Percentiles rank a stretch among this genome's conserved stretches.
Evolutionary conservation across 225 moss, liverwort and hornwort genomes (phyloP).

Genomic region (Bryum argenteum): DNA sequence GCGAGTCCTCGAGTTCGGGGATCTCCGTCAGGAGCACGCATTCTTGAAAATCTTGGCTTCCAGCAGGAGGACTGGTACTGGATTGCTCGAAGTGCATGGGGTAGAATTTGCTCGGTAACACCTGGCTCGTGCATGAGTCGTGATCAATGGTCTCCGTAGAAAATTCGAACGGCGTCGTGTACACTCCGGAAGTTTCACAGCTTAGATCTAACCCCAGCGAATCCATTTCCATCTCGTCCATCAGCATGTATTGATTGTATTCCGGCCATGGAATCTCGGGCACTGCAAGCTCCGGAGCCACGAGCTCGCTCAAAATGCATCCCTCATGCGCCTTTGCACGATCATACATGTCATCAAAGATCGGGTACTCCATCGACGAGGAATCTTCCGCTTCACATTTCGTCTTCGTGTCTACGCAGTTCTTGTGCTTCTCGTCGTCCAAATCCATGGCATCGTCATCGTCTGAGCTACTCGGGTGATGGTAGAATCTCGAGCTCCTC

Average conservation of each 20-base stretch:
- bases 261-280: conserved; percentile 51
- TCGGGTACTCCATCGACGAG: conserved; percentile 19
- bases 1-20: conserved; percentile 40
- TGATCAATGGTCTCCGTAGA: conserved; percentile 53
- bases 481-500: conserved; percentile 21
- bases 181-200: conserved; percentile 55
- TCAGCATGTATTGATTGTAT: conserved; percentile 35
- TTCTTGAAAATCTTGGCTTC: conserved; percentile 33
- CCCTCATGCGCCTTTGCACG: conserved; percentile 14
- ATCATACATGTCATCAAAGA: conserved; percentile 1
- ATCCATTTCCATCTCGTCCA: conserved; percentile 51
- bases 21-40: conserved; percentile 52
- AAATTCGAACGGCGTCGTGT: conserved; percentile 54
- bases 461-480: not conserved
- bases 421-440: conserved; percentile 20
- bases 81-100: conserved; percentile 47
- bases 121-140: conserved; percentile 51
- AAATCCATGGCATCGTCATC: conserved; percentile 32
- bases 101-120: conserved; percentile 40
- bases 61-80: conserved; percentile 3
- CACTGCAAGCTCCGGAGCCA: conserved; percentile 23
- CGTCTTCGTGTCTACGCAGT: conserved; percentile 11
- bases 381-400: conserved; percentile 18
- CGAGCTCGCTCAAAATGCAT: conserved; percentile 35
- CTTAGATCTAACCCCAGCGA: conserved; percentile 48